Percentiles rank a stretch among this genome's conserved stretches.
Evolutionary conservation across 768 basidiomycete genomes (phyloP).

Genomic region (Tylopilus subfusipes): DNA sequence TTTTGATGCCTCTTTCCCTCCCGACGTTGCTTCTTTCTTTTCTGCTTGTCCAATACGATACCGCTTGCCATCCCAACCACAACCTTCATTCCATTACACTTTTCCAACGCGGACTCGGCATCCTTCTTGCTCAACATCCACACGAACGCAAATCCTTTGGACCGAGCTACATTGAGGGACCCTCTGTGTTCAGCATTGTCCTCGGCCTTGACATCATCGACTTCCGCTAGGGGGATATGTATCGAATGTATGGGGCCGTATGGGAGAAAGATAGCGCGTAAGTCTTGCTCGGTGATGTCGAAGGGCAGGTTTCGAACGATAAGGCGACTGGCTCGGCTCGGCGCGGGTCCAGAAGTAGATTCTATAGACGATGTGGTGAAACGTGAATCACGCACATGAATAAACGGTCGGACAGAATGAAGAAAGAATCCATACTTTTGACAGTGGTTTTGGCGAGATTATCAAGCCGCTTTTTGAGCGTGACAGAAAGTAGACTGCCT

Average conservation of each 20-base stretch:
- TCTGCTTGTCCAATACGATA: constrained; percentile 60
- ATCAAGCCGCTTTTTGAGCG: constrained; percentile 83
- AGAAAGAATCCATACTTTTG: constrained; percentile 21
- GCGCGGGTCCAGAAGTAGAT: constrained; percentile 41
- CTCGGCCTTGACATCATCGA: constrained; percentile 24
- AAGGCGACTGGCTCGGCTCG: constrained; percentile 72
- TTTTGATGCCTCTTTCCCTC: constrained; percentile 43
- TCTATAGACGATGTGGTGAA: constrained; percentile 6
- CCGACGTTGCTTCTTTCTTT: constrained; percentile 58
- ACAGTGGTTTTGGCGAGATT: constrained; percentile 48
- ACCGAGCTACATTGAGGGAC: constrained; percentile 30
- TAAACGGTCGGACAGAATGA: neutral
- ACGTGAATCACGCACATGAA: neutral
- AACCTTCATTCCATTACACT: constrained; percentile 72
- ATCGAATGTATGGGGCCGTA: constrained; percentile 86
- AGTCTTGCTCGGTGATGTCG: constrained; percentile 77
- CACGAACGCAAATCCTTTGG: constrained; percentile 90
- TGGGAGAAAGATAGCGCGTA: constrained; percentile 82
- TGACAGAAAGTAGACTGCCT: constrained; percentile 78
- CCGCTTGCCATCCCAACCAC: constrained; percentile 58
- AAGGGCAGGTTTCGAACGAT: constrained; percentile 91
- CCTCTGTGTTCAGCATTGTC: constrained; percentile 25
- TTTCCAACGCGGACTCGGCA: constrained; percentile 77
- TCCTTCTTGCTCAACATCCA: constrained; percentile 88
- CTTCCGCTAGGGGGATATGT: constrained; percentile 58